Conservation (phyloP, 1,139 yeast genomes). For the Nadsonia starkeyi-henricii region DNA sequence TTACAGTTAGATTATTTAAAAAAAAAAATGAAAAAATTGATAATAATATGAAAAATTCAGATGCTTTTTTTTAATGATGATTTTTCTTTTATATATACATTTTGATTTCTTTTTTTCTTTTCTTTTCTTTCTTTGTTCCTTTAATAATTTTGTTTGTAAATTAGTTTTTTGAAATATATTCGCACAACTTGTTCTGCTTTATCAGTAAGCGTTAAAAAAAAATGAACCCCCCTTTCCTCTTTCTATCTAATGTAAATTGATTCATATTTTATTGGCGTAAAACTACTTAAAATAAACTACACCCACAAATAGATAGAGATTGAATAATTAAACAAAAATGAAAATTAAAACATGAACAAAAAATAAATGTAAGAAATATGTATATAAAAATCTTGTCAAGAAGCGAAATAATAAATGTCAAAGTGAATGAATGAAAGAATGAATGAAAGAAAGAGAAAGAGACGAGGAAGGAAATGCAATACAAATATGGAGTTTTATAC, state of each 20-base stretch:
- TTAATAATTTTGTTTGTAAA: not conserved
- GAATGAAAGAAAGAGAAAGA: not conserved
- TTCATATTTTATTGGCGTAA: too few species aligned
- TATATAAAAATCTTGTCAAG: too few species aligned
- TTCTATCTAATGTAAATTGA: too few species aligned
- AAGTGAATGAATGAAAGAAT: too few species aligned
- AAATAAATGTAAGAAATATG: too few species aligned
- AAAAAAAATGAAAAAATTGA: not conserved
- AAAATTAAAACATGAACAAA: too few species aligned
- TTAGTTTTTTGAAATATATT: not conserved
- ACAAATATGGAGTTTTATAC: not conserved
- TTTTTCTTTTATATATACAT: not conserved
- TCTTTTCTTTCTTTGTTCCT: not conserved
- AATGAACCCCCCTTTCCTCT: too few species aligned
- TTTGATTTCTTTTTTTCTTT: not conserved
- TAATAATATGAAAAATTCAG: not conserved
- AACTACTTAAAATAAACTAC: too few species aligned
- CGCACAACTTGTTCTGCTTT: not conserved
- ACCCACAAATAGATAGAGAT: too few species aligned
- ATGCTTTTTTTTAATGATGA: not conserved
- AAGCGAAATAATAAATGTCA: too few species aligned
- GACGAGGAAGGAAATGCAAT: not conserved
- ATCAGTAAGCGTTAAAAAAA: too few species aligned
- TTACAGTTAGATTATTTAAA: slow-evolving; percentile 18
- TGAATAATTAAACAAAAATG: too few species aligned